phyloP scores from a whole-genome alignment of 257 asterid species.

The Solanum clarkiae region DNA sequence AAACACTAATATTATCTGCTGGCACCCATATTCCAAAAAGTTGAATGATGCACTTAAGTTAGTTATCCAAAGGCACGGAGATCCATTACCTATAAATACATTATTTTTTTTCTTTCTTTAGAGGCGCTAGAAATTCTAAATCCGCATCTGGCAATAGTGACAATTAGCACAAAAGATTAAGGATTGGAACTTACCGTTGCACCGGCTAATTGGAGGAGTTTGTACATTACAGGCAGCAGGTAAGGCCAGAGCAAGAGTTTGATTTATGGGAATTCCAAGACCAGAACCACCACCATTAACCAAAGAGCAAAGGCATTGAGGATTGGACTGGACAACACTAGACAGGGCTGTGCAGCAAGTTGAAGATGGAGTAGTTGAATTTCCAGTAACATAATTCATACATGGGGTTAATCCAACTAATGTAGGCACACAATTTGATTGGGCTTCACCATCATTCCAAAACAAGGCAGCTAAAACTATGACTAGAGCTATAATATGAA shows the following conservation, averaged over 20 bases:
- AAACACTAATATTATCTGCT: too few relatives aligned
- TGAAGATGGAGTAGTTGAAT: constrained; percentile 25
- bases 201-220: constrained; percentile 32
- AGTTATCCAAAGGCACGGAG: too few relatives aligned
- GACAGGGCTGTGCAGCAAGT: constrained; percentile 40
- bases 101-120: too few relatives aligned
- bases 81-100: too few relatives aligned
- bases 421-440: constrained; percentile 29
- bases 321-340: constrained; percentile 28
- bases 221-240: constrained; percentile 40
- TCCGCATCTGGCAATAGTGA: too few relatives aligned
- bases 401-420: constrained; percentile 33
- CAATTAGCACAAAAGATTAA: background rate
- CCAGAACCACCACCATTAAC: constrained; percentile 17
- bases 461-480: background rate
- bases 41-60: too few relatives aligned
- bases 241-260: constrained; percentile 37
- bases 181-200: constrained; percentile 16
- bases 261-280: constrained; percentile 24
- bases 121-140: too few relatives aligned
- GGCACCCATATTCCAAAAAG: too few relatives aligned
- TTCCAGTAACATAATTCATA: constrained; percentile 35
- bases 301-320: constrained; percentile 35
- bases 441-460: constrained; percentile 16
- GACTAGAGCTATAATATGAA: background rate